phyloP scores from a whole-genome alignment of 2,329 filamentous ascomycete genomes.

The Epichloe glyceriae region DNA sequence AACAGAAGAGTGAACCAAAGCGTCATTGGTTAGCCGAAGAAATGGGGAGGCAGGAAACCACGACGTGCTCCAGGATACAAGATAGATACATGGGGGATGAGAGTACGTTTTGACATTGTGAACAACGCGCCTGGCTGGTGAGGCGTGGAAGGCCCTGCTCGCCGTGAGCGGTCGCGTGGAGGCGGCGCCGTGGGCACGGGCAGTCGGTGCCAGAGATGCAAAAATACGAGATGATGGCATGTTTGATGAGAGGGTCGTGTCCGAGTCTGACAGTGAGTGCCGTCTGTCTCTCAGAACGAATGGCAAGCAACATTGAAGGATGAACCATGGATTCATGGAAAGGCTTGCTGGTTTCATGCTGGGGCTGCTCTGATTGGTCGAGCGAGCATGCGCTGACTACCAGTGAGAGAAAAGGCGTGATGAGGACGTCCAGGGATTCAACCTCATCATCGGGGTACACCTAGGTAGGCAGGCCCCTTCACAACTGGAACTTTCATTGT shows the following conservation, averaged over 20 bases:
- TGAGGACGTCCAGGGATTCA: too few species aligned
- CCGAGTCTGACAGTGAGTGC: background rate
- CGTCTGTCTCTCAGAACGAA: background rate
- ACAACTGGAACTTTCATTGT: background rate
- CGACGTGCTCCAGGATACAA: too few species aligned
- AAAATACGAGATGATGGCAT: background rate
- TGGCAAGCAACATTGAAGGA: too few species aligned
- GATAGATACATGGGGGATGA: too few species aligned
- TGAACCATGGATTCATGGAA: background rate
- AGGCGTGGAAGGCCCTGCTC: conserved; percentile 21
- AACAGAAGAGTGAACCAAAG: background rate
- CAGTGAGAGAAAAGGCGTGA: background rate
- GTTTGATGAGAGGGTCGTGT: background rate
- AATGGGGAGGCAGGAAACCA: too few species aligned
- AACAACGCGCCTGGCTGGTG: conserved; percentile 30
- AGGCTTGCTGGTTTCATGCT: background rate
- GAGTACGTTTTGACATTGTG: conserved; percentile 27
- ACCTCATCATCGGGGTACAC: too few species aligned
- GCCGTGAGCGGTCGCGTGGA: conserved; percentile 2
- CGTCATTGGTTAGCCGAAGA: too few species aligned
- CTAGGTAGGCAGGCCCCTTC: too few species aligned
- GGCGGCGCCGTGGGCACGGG: background rate
- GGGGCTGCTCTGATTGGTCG: background rate
- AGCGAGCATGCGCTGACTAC: background rate
- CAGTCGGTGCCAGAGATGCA: background rate